Base-by-base conservation (phyloP, 306 rosid genomes). In the Inga leiocalycina region DNA sequence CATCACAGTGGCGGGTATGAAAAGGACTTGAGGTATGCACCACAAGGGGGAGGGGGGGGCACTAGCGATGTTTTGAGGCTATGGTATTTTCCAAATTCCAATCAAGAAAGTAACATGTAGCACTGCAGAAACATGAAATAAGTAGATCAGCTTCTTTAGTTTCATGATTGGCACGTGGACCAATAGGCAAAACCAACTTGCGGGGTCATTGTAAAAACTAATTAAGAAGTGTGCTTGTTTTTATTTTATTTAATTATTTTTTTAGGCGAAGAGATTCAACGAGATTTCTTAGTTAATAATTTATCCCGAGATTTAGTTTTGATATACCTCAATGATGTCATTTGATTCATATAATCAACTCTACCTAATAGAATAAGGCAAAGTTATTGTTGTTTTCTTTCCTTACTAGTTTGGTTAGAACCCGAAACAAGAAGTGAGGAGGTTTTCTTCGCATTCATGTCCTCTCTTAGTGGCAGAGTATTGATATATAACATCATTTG, bases 131-230 rank as follows among this genome's bases (percentile, higher is more conserved):
- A 51, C 54, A 30, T 75, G 37, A 32, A 2, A 66, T 14, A 5
- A 15, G 34, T 7, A 35, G 70, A 27, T 24, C 10, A 13, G 52
- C 54, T 81, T 73, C 81, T 67, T 65, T 45, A 0, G 46, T 32
- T 79, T 74, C 61, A 59, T 67, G 59, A 81, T 67, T 82, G 84
- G 54, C 86, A 82, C 65, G 30, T 79, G 71, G 85, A 17, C 77
- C 77, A 77, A n/a, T 32, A 2, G 3, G 4, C n/a, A 17, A 57
- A 32, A 30, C 46, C 69, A 61, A 62, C 35, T 41, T 20, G 76
- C 37, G 22, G 24, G 56, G 27, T 34, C 56, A 2, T 46, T 35
- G 70, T 17, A 17, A 51, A 6, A 51, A 51, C 7, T 51, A 51
- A 2, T 3, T 0, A 14, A 51, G 19, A 3, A 51, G 48, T 45